Evolutionary conservation across 2,329 filamentous ascomycete genomes (phyloP), one percentile per base, ranked within the genome.

Genomic region (Xylaria sp.): DNA sequence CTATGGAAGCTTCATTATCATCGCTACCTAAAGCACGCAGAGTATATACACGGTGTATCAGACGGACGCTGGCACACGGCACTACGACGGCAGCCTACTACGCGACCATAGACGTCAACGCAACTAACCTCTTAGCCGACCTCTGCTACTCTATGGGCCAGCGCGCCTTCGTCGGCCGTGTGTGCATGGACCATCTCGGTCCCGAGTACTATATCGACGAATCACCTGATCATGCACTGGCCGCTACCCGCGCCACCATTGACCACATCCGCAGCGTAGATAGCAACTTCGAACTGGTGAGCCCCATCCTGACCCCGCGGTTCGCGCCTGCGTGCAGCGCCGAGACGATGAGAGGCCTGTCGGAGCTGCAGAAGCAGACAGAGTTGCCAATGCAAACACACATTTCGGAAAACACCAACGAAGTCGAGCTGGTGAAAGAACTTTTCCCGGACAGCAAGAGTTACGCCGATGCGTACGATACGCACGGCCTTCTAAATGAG

Each of bases 51-150:
- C 90, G 91, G 66, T 91, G 93, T 71, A 88, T 99, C 71, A 85
- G 89, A 36, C 89, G 93, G 56, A 97, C 94, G 0, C 87, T 99
- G 11, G 87, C 93, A 26, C 90, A 97, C 78, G 96, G 96, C 71
- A 99, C 96, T 10, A 99, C 96, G 0, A 96, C 93, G 11, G 94
- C 94, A 6, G 89, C 93, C n/a, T 98, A 98, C 85, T 98, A 92
- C 79, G 95, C 95, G 67, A 98, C 96, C 31, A 89, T 93, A 71
- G 90, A 97, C 78, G 92, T 97, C 1, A 85, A 88, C 0, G 89
- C 94, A 1, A 99, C 96, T n/a, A 97, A 97, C 78, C 86, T 97
- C 7, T 90, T 99, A 6, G 92, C 94, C 0, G 89, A 93, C 71
- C 87, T 97, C 20, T 97, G 95, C 76, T 85, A 93, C n/a, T 78